phyloP scores from a whole-genome alignment of 441 rosid species.

The Pelargonium myrrhifolium region DNA sequence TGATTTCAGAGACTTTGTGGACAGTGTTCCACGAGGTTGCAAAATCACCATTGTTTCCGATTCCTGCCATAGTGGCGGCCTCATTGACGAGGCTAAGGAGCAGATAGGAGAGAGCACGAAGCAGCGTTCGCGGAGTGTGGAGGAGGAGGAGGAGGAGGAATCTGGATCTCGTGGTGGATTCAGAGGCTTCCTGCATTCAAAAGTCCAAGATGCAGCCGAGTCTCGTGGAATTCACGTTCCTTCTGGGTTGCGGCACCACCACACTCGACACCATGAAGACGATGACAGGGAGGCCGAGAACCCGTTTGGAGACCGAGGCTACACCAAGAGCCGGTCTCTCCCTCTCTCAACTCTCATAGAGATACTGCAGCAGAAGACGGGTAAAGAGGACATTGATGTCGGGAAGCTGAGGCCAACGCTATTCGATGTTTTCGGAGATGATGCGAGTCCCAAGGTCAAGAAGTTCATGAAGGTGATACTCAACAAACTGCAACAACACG shows the following conservation, averaged over 20 bases:
- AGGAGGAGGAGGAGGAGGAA: not conserved
- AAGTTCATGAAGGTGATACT: conserved; percentile 81
- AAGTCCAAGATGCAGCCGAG: not conserved
- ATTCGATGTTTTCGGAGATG: conserved; percentile 77
- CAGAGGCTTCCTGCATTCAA: not conserved
- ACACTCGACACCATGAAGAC: conserved; percentile 18
- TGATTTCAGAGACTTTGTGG: conserved; percentile 80
- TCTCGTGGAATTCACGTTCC: not conserved
- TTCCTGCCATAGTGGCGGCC: conserved; percentile 91
- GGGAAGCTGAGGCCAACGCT: conserved; percentile 84
- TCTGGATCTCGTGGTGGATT: not conserved
- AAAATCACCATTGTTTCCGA: conserved; percentile 70
- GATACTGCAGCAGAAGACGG: conserved; percentile 80
- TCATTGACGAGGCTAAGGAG: conserved; percentile 80
- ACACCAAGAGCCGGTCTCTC: conserved; percentile 60
- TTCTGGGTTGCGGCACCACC: not conserved
- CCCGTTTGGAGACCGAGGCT: conserved; percentile 40
- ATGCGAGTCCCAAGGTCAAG: conserved; percentile 91
- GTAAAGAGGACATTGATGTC: conserved; percentile 81
- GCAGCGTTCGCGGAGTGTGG: not conserved
- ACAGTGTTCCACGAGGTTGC: conserved; percentile 55
- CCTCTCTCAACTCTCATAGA: conserved; percentile 72
- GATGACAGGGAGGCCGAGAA: conserved; percentile 34
- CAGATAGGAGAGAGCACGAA: conserved; percentile 87
- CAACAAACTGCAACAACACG: conserved; percentile 42